These are phyloP conservation scores for Cordyceps militaris DNA, from an alignment of 2,329 filamentous ascomycete species.

Conservation along the genomic window DNA sequence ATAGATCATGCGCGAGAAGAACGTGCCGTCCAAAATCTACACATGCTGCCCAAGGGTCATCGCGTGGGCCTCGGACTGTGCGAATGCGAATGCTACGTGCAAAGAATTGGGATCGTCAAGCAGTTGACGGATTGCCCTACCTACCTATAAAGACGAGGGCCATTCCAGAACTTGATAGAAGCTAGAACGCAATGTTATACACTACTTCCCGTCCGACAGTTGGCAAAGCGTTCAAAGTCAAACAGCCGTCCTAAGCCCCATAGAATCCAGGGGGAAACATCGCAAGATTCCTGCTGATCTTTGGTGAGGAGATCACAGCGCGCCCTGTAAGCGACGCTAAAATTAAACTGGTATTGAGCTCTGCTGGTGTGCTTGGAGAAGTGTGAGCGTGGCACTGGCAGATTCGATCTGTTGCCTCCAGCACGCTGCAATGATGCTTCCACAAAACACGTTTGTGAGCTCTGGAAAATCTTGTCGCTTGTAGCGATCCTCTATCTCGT, in stretches of 20 bases:
- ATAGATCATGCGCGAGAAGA: neutral
- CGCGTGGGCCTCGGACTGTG: neutral
- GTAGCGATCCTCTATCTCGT: neutral
- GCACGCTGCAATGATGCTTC: neutral
- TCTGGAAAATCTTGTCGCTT: neutral
- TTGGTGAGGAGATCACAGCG: neutral
- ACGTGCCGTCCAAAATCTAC: too few relatives aligned
- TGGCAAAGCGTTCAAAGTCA: neutral
- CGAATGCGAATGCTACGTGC: neutral
- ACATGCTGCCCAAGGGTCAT: neutral
- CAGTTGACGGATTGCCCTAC: neutral
- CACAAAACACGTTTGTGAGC: neutral
- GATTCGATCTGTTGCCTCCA: neutral
- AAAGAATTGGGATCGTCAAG: neutral
- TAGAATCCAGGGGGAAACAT: neutral
- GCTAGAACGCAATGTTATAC: neutral
- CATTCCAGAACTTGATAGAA: neutral
- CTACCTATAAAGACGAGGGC: neutral
- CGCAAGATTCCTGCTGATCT: neutral
- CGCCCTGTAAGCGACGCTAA: too few relatives aligned
- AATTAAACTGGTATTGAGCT: neutral
- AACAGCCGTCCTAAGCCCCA: neutral
- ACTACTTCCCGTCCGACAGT: neutral
- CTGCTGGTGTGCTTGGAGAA: neutral
- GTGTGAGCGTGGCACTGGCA: neutral